A percentile compares a stretch with the other conserved stretches of the same genome.
phyloP scores from a whole-genome alignment of 2,329 filamentous ascomycete species.

The Trichophyton benhamiae region DNA sequence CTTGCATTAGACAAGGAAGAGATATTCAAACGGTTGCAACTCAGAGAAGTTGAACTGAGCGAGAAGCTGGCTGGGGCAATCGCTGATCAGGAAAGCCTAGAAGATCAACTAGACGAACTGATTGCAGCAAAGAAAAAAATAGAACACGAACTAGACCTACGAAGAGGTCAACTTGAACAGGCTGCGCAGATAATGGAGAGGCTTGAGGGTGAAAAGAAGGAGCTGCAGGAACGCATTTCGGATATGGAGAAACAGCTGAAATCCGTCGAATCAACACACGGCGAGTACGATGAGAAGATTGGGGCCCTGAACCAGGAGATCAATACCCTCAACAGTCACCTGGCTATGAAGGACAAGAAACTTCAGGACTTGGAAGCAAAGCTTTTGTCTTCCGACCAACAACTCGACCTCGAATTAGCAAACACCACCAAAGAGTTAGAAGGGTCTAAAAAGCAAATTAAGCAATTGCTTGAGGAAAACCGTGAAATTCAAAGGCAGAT shows the following conservation, averaged over 20 bases:
- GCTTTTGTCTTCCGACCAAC: constrained; percentile 73
- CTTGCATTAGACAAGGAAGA: constrained; percentile 95
- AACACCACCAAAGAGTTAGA: constrained; percentile 69
- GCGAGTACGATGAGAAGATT: constrained; percentile 64
- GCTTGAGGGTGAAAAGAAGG: constrained; percentile 74
- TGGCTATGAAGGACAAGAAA: constrained; percentile 81
- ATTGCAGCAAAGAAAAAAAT: constrained; percentile 79
- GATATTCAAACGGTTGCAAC: constrained; percentile 91
- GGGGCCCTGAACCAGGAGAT: constrained; percentile 68
- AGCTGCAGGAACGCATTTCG: constrained; percentile 53
- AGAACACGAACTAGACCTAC: constrained; percentile 70
- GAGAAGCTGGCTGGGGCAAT: constrained; percentile 88
- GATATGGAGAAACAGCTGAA: constrained; percentile 59
- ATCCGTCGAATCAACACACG: constrained; percentile 57
- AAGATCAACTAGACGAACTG: constrained; percentile 83
- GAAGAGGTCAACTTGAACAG: constrained; percentile 75
- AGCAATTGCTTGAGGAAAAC: constrained; percentile 68
- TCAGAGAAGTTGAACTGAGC: constrained; percentile 78
- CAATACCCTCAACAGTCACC: constrained; percentile 80
- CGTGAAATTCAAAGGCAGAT: constrained; percentile 73
- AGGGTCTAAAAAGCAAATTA: constrained; percentile 58
- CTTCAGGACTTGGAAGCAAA: constrained; percentile 75
- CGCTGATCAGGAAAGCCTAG: constrained; percentile 84
- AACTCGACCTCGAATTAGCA: constrained; percentile 73
- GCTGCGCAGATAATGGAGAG: constrained; percentile 75